These are phyloP conservation scores for Suillus tomentosus DNA, from an alignment of 768 basidiomycete species.

Conservation along the genomic window DNA sequence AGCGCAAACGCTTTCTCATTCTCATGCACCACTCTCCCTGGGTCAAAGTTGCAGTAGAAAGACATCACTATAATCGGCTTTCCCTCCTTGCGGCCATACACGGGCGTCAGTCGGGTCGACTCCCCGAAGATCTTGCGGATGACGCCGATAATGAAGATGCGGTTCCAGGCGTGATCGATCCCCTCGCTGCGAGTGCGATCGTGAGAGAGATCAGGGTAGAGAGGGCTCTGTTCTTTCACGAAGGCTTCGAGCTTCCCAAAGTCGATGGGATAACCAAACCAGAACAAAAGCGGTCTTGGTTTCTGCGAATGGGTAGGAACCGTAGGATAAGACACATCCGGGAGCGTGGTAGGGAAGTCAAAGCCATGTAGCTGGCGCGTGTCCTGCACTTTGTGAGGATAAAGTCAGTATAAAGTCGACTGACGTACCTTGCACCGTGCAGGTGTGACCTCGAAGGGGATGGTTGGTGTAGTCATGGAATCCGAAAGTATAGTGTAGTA, in stretches of 20 bases:
- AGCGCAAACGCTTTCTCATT: not conserved
- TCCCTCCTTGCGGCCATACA: not conserved
- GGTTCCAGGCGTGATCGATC: not conserved
- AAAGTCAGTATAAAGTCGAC: not conserved
- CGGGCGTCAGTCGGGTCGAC: not conserved
- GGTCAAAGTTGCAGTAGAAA: constrained; percentile 7
- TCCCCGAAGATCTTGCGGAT: constrained; percentile 5
- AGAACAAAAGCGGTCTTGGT: not conserved
- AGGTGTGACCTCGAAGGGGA: not conserved
- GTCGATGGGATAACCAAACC: not conserved
- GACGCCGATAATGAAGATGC: constrained; percentile 1
- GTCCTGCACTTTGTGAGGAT: not conserved
- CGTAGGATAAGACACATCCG: not conserved
- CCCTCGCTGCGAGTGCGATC: not conserved
- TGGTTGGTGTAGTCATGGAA: not conserved
- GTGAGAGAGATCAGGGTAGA: not conserved
- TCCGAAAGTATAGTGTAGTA: not conserved
- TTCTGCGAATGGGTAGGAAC: not conserved
- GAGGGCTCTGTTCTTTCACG: constrained; percentile 2
- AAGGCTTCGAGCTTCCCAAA: not conserved
- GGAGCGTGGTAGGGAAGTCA: not conserved
- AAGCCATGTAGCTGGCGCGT: not conserved
- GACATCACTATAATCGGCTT: constrained; percentile 1
- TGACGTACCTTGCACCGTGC: not conserved
- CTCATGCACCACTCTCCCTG: not conserved